Conservation (phyloP, 2,329 filamentous ascomycete species). For the Fusarium odoratissimum region DNA sequence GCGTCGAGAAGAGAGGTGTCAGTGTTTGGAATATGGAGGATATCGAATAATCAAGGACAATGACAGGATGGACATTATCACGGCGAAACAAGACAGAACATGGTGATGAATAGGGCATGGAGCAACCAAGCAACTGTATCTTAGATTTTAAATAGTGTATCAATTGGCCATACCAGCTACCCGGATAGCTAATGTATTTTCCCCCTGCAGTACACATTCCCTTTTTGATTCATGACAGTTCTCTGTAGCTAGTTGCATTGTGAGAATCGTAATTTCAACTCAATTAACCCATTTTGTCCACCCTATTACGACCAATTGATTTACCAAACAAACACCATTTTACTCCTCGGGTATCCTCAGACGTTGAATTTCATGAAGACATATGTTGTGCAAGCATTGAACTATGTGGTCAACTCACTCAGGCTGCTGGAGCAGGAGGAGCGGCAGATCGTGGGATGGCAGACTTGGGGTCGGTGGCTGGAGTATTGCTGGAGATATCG, state of each 20-base stretch:
- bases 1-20: constrained; percentile 62
- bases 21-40: constrained; percentile 63
- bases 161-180: constrained; percentile 31
- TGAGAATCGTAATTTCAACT: background rate
- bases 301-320: background rate
- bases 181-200: constrained; percentile 21
- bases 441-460: constrained; percentile 16
- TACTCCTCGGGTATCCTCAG: constrained; percentile 20
- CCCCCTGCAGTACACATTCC: background rate
- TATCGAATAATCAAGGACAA: constrained; percentile 52
- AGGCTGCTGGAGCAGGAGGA: constrained; percentile 17
- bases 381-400: background rate
- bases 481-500: constrained; percentile 20
- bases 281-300: background rate
- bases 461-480: constrained; percentile 24
- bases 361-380: constrained; percentile 2
- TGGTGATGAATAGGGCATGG: constrained; percentile 26
- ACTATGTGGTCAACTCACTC: background rate
- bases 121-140: constrained; percentile 42
- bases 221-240: background rate
- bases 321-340: constrained; percentile 20
- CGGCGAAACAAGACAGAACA: constrained; percentile 11
- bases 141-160: constrained; percentile 47
- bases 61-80: background rate
- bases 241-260: background rate